phyloP scores from a whole-genome alignment of 2,329 filamentous ascomycete species.

The Calonectria multiphialidica region DNA sequence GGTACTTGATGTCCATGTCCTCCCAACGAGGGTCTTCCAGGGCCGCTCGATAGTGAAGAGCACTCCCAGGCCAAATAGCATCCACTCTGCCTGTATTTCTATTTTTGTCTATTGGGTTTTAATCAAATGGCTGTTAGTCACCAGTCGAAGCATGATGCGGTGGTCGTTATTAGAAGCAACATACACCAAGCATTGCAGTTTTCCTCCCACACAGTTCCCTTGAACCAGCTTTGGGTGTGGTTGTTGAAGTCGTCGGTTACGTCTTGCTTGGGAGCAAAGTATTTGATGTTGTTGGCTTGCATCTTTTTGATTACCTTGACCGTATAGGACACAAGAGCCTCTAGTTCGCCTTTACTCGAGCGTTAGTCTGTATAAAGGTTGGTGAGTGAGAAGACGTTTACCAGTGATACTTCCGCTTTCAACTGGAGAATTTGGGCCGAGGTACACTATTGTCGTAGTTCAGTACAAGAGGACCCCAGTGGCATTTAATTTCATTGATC shows the following conservation, averaged over 20 bases:
- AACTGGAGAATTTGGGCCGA: neutral
- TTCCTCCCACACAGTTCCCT: neutral
- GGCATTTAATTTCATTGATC: too few relatives aligned
- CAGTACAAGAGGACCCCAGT: neutral
- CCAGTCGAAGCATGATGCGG: neutral
- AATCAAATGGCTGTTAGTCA: neutral
- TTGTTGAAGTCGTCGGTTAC: neutral
- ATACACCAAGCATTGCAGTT: neutral
- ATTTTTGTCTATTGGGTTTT: neutral
- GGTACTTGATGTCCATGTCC: neutral
- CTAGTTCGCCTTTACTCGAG: neutral
- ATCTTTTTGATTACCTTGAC: neutral
- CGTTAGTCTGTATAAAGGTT: neutral
- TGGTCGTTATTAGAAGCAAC: neutral
- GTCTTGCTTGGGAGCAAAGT: neutral
- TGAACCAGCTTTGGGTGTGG: neutral
- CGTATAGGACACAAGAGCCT: neutral
- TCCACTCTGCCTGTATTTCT: neutral
- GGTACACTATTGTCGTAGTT: neutral
- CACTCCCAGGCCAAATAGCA: neutral
- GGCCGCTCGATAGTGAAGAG: neutral
- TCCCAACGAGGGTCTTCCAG: neutral
- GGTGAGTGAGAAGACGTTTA: neutral
- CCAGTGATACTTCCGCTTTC: neutral
- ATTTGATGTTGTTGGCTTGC: conserved; percentile 3